Evolutionary conservation across 108 stramenopile genomes (phyloP).

Genomic region (Asterionellopsis glacialis): DNA sequence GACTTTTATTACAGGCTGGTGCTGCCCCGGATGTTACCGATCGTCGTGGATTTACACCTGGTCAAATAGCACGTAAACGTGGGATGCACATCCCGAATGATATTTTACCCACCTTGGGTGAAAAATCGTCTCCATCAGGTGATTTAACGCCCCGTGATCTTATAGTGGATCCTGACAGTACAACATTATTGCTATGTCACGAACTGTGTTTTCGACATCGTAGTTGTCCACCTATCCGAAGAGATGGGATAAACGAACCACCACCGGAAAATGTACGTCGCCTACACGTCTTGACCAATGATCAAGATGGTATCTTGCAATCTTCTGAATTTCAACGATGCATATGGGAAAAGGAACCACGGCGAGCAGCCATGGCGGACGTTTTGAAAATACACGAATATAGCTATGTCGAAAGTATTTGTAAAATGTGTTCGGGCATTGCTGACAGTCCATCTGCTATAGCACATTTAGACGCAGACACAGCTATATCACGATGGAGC

Average conservation of each 20-base stretch:
- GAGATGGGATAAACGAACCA: conserved; percentile 63
- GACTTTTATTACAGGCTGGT: conserved; percentile 61
- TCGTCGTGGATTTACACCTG: conserved; percentile 75
- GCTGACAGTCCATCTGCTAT: conserved; percentile 84
- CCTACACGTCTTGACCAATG: conserved; percentile 72
- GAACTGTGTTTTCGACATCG: conserved; percentile 76
- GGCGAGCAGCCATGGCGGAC: conserved; percentile 78
- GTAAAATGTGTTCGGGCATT: conserved; percentile 62
- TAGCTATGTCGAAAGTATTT: conserved; percentile 81
- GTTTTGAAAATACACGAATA: conserved; percentile 84
- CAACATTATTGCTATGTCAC: conserved; percentile 71
- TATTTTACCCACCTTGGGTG: conserved; percentile 46
- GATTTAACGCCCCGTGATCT: conserved; percentile 59
- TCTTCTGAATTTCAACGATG: conserved; percentile 61
- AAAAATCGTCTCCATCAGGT: conserved; percentile 33
- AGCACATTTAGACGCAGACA: conserved; percentile 81
- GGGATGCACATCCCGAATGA: conserved; percentile 85
- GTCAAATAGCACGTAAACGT: conserved; percentile 67
- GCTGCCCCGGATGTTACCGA: conserved; percentile 56
- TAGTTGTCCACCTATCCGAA: conserved; percentile 78
- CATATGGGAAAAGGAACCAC: conserved; percentile 66
- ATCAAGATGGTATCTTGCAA: conserved; percentile 76
- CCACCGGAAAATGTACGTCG: conserved; percentile 87
- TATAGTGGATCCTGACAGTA: conserved; percentile 77
- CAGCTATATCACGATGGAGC: conserved; percentile 82